phyloP scores from a whole-genome alignment of 805 yeast species.

The Wickerhamiella azymoides region DNA sequence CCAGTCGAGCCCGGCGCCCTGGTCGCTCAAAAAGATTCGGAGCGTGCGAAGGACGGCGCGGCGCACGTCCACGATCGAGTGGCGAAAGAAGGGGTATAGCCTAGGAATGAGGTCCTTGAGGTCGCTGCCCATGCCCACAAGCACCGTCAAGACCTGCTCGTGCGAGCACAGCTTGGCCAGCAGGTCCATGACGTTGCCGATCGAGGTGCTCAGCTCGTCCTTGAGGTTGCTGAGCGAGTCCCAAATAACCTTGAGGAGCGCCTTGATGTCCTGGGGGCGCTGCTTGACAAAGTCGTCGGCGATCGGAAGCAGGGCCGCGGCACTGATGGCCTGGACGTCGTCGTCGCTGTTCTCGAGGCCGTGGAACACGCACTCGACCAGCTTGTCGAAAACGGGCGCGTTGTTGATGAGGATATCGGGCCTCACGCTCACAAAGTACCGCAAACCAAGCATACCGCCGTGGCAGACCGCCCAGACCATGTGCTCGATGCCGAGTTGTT shows the following conservation, averaged over 20 bases:
- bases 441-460: slow-evolving; percentile 89
- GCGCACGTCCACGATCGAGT: slow-evolving; percentile 83
- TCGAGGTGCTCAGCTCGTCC: slow-evolving; percentile 88
- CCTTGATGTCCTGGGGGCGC: slow-evolving; percentile 34
- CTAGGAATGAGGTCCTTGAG: slow-evolving; percentile 64
- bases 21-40: slow-evolving; percentile 48
- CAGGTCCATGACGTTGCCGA: slow-evolving; percentile 91
- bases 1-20: slow-evolving; percentile 45
- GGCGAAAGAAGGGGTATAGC: slow-evolving; percentile 82
- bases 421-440: slow-evolving; percentile 83
- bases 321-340: slow-evolving; percentile 95
- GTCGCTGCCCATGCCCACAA: slow-evolving; percentile 47
- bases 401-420: slow-evolving; percentile 59
- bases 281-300: slow-evolving; percentile 72
- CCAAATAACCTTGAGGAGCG: slow-evolving; percentile 67
- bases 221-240: slow-evolving; percentile 66
- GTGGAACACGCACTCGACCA: slow-evolving; percentile 72
- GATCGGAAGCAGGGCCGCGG: slow-evolving; percentile 82
- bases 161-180: slow-evolving; percentile 78
- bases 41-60: slow-evolving; percentile 74
- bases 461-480: slow-evolving; percentile 95
- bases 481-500: slow-evolving; percentile 29
- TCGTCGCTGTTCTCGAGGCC: slow-evolving; percentile 63
- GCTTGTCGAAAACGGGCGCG: slow-evolving; percentile 45
- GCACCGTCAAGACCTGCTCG: slow-evolving; percentile 55